A percentile compares a stretch with the other conserved stretches of the same genome.
Evolutionary conservation across 805 yeast species (phyloP).

Genomic region (Suhomyces vadensis): DNA sequence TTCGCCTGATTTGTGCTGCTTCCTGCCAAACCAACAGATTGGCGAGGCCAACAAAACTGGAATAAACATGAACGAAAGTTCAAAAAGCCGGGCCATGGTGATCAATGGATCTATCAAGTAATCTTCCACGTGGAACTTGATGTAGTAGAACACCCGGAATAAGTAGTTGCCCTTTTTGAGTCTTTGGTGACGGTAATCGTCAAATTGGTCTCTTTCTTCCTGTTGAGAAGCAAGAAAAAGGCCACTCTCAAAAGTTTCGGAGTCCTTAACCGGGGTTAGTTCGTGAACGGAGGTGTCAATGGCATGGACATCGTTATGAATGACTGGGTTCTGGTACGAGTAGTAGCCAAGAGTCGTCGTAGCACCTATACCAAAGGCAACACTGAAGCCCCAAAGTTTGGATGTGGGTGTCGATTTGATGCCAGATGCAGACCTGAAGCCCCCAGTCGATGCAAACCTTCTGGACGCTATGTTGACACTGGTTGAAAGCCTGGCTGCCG

Average conservation of each 20-base stretch:
- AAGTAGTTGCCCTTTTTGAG: slow-evolving; percentile 21
- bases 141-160: slow-evolving; percentile 34
- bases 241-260: slow-evolving; percentile 72
- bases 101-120: slow-evolving; percentile 66
- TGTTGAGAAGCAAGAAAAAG: slow-evolving; percentile 59
- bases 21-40: slow-evolving; percentile 55
- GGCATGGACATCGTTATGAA: slow-evolving; percentile 32
- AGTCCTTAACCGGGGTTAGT: slow-evolving; percentile 46
- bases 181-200: slow-evolving; percentile 31
- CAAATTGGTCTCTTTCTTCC: slow-evolving; percentile 47
- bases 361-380: neutral
- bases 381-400: neutral
- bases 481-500: neutral
- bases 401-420: no score
- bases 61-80: slow-evolving; percentile 62
- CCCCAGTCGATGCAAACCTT: neutral
- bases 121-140: slow-evolving; percentile 50
- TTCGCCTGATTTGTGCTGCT: slow-evolving; percentile 27
- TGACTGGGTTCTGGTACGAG: neutral
- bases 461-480: neutral
- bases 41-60: slow-evolving; percentile 75
- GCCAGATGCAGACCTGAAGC: no score
- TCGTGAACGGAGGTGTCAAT: slow-evolving; percentile 36
- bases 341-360: neutral
- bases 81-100: slow-evolving; percentile 67